Evolutionary conservation across 177 flowering plant genomes (phyloP).

Genomic region (Telopea speciosissima): DNA sequence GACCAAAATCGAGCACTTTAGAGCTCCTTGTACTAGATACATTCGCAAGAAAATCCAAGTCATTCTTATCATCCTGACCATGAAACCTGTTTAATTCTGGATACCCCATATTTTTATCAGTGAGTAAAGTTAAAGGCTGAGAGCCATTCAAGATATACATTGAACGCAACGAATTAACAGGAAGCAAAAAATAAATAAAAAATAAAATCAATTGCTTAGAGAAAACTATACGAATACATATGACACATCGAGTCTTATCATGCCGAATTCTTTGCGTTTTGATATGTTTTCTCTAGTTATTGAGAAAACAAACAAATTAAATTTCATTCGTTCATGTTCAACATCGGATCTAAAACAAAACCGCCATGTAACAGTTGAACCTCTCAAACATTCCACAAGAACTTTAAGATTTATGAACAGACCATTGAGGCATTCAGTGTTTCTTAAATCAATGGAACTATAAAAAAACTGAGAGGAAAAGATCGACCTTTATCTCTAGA

Average conservation of each 20-base stretch:
- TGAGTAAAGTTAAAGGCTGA: background rate
- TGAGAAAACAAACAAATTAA: background rate
- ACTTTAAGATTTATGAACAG: background rate
- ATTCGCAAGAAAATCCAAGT: conserved; percentile 57
- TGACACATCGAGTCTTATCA: background rate
- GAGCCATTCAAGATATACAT: background rate
- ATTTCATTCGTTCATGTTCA: background rate
- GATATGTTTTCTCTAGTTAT: background rate
- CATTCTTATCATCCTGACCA: conserved; percentile 40
- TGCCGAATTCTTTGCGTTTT: background rate
- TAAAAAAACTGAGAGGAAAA: background rate
- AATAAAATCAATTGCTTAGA: background rate
- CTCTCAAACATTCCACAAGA: background rate
- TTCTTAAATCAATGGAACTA: background rate
- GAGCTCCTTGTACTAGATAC: conserved; percentile 39
- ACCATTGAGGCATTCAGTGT: too few relatives aligned
- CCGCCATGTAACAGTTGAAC: background rate
- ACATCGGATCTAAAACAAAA: background rate
- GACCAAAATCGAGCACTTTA: conserved; percentile 69
- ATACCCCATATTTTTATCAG: conserved; percentile 11
- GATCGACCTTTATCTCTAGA: conserved; percentile 40
- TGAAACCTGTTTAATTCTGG: conserved; percentile 37
- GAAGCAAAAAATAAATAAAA: background rate
- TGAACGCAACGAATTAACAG: background rate
- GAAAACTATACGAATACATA: background rate